Base-by-base conservation (phyloP, 192 early-diverging fungal species). In the Coemansia sp. region DNA sequence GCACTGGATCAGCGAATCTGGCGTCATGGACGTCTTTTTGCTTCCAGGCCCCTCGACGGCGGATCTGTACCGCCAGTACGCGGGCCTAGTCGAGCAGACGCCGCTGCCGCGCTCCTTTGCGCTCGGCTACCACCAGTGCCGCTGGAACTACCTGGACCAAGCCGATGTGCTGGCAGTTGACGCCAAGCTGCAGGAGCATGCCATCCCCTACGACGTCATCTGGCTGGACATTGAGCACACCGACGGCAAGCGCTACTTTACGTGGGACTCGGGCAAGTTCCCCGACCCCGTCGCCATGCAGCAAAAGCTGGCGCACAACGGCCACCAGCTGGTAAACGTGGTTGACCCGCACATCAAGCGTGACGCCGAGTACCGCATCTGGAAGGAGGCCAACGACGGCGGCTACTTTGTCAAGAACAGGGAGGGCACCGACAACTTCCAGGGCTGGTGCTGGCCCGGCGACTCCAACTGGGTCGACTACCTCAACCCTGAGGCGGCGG, bases 191-290 rank as follows among this genome's bases (percentile, higher is more conserved):
- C 96, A 99, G 69, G 83, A 89, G 62, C 69, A 94, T 70, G 91
- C 91, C 37, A 96, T 99, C 58, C 97, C 98, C 7, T 95, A 95
- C 70, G 98, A 99, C 84, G 97, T 98, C 1, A 86, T 99, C 36
- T 99, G 98, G 98, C 81, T 99, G 57, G 98, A 99, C 82, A 99
- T 99, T 80, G 98, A 99, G 70, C 94, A 99, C 70, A 98, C 97
- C n/a, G 94, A 98, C 76, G 92, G 91, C 40, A 99, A 98, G 87
- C 84, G 89, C 32, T 99, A 99, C 73, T 96, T 96, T 71, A 99
- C 97, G 0, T 99, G 97, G 97, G 97, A 99, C 76, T 57, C 70
- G 6, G 72, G 76, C 47, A 98, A 98, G 77, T 99, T 99, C 83
- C 87, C 96, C 2, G 85, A 93, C 65, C 94, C 98, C 0, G 74